Evolutionary conservation across 306 rosid genomes (phyloP).

Genomic region (Astragalus glycyphyllos): DNA sequence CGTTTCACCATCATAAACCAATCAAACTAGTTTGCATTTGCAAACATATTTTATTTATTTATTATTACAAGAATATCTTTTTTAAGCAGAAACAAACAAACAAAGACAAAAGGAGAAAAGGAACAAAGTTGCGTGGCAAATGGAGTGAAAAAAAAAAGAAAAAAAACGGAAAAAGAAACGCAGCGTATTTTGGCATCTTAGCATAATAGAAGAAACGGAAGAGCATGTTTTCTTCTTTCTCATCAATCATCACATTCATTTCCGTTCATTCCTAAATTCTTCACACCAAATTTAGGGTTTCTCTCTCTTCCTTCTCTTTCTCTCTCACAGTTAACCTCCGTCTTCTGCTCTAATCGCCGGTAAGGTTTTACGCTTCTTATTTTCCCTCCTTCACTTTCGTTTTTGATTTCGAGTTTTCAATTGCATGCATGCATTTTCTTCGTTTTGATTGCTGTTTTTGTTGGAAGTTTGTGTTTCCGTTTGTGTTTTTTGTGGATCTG

Average conservation of each 20-base stretch:
- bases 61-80: no score
- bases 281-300: not conserved
- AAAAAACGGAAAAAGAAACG: not conserved
- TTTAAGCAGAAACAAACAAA: not conserved
- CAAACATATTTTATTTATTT: no score
- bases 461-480: not conserved
- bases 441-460: not conserved
- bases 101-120: not conserved
- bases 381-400: not conserved
- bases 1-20: no score
- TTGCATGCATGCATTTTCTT: conserved; percentile 3
- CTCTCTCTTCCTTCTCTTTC: not conserved
- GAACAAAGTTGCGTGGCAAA: not conserved
- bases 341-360: conserved; percentile 26
- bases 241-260: not conserved
- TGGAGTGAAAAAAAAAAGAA: not conserved
- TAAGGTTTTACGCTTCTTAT: conserved; percentile 4
- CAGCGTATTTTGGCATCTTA: not conserved
- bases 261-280: not conserved
- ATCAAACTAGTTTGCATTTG: no score
- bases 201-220: not conserved
- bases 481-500: conserved; percentile 25
- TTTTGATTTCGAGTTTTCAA: conserved; percentile 12
- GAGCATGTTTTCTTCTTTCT: not conserved
- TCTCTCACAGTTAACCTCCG: not conserved